phyloP scores from a whole-genome alignment of 2,329 filamentous ascomycete species.

The Byssothecium circinans region DNA sequence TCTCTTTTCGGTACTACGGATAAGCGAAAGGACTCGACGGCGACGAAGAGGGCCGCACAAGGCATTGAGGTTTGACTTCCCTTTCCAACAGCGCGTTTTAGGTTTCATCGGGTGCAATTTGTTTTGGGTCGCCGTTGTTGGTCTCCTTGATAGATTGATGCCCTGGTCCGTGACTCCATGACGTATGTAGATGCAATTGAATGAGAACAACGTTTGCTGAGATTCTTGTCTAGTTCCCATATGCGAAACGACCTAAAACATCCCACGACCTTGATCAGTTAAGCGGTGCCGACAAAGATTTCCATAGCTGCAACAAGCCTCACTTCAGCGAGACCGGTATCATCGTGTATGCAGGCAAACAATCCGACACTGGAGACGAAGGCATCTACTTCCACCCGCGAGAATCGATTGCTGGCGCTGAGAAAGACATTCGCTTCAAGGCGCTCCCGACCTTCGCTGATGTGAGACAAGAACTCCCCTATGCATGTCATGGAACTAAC shows the following conservation, averaged over 20 bases:
- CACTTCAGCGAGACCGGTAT: constrained; percentile 77
- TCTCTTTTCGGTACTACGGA: constrained; percentile 74
- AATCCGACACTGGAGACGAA: constrained; percentile 46
- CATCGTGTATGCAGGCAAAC: constrained; percentile 64
- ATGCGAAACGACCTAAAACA: constrained; percentile 75
- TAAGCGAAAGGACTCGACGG: constrained; percentile 55
- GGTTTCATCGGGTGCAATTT: constrained; percentile 45
- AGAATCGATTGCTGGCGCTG: constrained; percentile 63
- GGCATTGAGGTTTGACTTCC: constrained; percentile 87
- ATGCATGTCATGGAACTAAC: constrained; percentile 18
- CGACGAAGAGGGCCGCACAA: constrained; percentile 54
- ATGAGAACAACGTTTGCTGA: constrained; percentile 42
- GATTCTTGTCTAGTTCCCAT: constrained; percentile 71
- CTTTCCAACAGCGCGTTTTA: constrained; percentile 40
- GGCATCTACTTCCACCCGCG: constrained; percentile 58
- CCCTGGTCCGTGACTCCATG: constrained; percentile 29
- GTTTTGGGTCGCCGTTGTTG: constrained; percentile 41
- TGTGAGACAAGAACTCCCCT: constrained; percentile 29
- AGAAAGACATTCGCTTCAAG: constrained; percentile 65
- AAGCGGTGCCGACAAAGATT: constrained; percentile 65
- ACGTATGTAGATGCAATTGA: constrained; percentile 51
- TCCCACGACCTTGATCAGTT: constrained; percentile 65
- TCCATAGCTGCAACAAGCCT: constrained; percentile 74
- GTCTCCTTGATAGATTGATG: constrained; percentile 37
- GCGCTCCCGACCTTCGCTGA: constrained; percentile 57